These are phyloP conservation scores for Solanum ossicruentum DNA, from an alignment of 257 asterid genomes.

Conservation along the genomic window DNA sequence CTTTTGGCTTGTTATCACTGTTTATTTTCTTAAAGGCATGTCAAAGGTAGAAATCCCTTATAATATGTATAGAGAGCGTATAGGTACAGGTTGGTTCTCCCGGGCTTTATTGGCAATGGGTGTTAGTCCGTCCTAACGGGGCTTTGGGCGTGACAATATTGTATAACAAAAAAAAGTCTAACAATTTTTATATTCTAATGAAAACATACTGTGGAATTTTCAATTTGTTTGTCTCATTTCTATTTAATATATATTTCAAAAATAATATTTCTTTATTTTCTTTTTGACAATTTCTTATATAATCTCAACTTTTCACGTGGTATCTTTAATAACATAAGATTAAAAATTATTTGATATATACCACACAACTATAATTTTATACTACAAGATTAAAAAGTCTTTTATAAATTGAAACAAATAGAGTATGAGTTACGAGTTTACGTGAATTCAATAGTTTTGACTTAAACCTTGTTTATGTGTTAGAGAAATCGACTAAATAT, in stretches of 20 bases:
- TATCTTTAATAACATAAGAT: neutral
- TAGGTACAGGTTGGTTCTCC: too few relatives aligned
- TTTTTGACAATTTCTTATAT: neutral
- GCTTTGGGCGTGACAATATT: too few relatives aligned
- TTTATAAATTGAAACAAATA: neutral
- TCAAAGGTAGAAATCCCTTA: too few relatives aligned
- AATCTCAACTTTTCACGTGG: neutral
- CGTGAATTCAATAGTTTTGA: neutral
- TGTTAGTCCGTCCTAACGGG: too few relatives aligned
- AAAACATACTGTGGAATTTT: too few relatives aligned
- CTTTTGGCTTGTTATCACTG: too few relatives aligned
- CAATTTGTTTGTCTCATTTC: too few relatives aligned
- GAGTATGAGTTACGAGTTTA: neutral
- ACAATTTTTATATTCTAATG: neutral
- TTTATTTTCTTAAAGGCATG: too few relatives aligned
- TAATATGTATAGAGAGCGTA: too few relatives aligned
- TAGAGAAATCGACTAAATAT: neutral
- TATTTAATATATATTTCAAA: too few relatives aligned
- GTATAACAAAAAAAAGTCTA: neutral
- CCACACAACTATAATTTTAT: neutral
- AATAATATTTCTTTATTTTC: neutral
- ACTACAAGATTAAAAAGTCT: fast-evolving
- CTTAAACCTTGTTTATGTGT: neutral
- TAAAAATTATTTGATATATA: neutral
- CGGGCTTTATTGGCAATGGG: too few relatives aligned